Evolutionary conservation across 805 yeast genomes (phyloP), one percentile per base, ranked within the genome.

Genomic region (Yarrowia yakushimensis): DNA sequence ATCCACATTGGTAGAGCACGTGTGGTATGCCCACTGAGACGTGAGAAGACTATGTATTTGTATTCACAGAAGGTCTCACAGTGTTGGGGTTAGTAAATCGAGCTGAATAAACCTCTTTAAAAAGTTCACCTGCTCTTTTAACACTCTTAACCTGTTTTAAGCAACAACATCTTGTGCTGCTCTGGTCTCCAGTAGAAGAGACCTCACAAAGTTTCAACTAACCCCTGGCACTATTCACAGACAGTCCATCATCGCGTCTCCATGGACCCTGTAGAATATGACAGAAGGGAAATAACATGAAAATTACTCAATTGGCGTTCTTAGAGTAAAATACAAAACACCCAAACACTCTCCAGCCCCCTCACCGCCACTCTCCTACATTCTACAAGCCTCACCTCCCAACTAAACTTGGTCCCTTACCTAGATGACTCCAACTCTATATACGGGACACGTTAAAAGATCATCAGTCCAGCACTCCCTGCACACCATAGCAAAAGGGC

Each of bases 401-500:
- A 13, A 48, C 9, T 48, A 31, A 48, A 22, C 55, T 48, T 39
- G n/a, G 55, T 48, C 55, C 55, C 55, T 48, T 48, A 22, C 55
- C 55, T 48, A 22, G 17, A 12, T 28, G 18, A 10, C 12, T 25
- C 34, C 55, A 48, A 48, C 55, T 48, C 55, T 48, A 48, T 48
- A 48, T 31, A 22, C 39, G 55, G 31, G 55, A 48, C 55, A 48
- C 55, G 55, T 48, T 48, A 48, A 43, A 27, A 45, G 55, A 48
- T 48, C 55, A 31, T 22, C 54, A 17, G 34, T 31, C 17, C 34
- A 20, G 12, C 54, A 17, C 23, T 12, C 39, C 5, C 55, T 12
- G 18, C 42, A 52, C 59, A n/a, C 41, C 27, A 12, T 10, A 30
- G 2, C 28, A 20, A 9, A 11, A 7, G 20, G 10, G 25, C 25